Percentiles rank a stretch among this genome's conserved stretches.
These are phyloP conservation scores for Hemerocallis citrina DNA, from an alignment of 106 monocot species.

Conservation along the genomic window DNA sequence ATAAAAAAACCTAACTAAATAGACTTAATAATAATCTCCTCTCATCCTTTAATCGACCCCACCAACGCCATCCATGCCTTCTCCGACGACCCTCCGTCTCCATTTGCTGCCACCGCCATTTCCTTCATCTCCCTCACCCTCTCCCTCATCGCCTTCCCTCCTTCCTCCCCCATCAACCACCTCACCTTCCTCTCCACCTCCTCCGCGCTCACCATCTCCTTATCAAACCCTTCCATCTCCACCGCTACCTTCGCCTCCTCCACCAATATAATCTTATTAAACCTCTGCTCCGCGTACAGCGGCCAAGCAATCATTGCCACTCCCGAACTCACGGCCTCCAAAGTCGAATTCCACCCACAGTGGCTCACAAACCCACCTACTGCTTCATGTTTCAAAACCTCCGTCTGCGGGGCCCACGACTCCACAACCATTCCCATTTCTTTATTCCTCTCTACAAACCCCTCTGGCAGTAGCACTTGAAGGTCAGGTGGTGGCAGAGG, in stretches of 20 bases:
- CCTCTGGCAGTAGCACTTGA: slow-evolving; percentile 35
- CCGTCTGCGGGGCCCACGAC: slow-evolving; percentile 54
- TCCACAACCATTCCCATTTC: slow-evolving; percentile 41
- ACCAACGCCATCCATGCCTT: slow-evolving; percentile 17
- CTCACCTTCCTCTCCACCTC: slow-evolving; percentile 48
- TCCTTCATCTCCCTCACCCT: slow-evolving; percentile 14
- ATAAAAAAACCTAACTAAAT: too few relatives aligned
- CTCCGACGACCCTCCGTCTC: slow-evolving; percentile 15
- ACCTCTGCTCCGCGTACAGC: slow-evolving; percentile 49
- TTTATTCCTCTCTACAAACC: slow-evolving; percentile 39
- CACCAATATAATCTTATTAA: slow-evolving; percentile 35
- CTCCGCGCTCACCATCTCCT: slow-evolving; percentile 35
- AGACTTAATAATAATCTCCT: too few relatives aligned
- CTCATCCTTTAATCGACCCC: too few relatives aligned
- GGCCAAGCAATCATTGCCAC: slow-evolving; percentile 63
- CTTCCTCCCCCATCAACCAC: slow-evolving; percentile 49
- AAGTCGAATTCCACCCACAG: slow-evolving; percentile 58
- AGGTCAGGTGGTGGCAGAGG: slow-evolving; percentile 20
- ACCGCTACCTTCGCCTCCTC: slow-evolving; percentile 33
- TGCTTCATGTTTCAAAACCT: slow-evolving; percentile 33
- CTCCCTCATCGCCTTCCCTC: slow-evolving; percentile 16
- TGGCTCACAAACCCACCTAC: slow-evolving; percentile 60
- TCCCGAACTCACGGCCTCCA: slow-evolving; percentile 39
- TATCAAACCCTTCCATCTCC: slow-evolving; percentile 29
- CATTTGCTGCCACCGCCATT: slow-evolving; percentile 15